phyloP scores from a whole-genome alignment of 2,329 filamentous ascomycete genomes.

The Corynespora cassiicola region DNA sequence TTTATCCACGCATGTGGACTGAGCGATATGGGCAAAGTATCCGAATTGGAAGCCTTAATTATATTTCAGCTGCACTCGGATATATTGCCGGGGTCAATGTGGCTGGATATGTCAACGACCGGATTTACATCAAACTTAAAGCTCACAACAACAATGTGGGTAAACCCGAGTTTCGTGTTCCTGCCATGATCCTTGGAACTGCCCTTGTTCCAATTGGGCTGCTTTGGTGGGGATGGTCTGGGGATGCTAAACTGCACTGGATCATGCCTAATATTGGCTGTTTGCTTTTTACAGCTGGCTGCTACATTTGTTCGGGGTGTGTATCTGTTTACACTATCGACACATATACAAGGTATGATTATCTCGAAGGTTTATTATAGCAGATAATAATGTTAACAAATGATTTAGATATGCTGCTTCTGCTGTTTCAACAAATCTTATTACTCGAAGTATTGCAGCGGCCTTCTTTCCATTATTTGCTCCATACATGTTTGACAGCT shows the following conservation, averaged over 20 bases:
- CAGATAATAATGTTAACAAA: slow-evolving; percentile 61
- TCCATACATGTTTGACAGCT: slow-evolving; percentile 33
- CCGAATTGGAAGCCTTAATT: slow-evolving; percentile 12
- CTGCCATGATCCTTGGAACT: slow-evolving; percentile 20
- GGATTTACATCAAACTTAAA: slow-evolving; percentile 43
- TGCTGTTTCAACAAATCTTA: slow-evolving; percentile 10
- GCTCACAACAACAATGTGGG: slow-evolving; percentile 10
- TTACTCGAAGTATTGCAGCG: slow-evolving; percentile 5
- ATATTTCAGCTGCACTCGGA: slow-evolving; percentile 62
- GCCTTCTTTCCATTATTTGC: slow-evolving; percentile 40
- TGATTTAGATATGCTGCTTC: slow-evolving; percentile 34
- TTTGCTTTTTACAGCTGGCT: slow-evolving; percentile 49
- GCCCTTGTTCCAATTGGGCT: slow-evolving; percentile 36
- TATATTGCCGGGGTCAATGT: slow-evolving; percentile 53
- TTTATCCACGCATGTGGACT: slow-evolving; percentile 21
- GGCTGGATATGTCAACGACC: slow-evolving; percentile 53
- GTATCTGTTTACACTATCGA: slow-evolving; percentile 64
- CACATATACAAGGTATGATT: slow-evolving; percentile 36
- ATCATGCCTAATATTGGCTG: slow-evolving; percentile 60
- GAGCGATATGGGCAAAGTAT: slow-evolving; percentile 9
- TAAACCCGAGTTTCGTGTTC: slow-evolving; percentile 15
- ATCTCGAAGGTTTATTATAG: no score
- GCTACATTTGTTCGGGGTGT: slow-evolving; percentile 42
- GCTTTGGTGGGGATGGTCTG: slow-evolving; percentile 59
- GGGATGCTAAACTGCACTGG: slow-evolving; percentile 58